Base-by-base conservation (phyloP, 148 eudicot genomes). In the Beta vulgaris region DNA sequence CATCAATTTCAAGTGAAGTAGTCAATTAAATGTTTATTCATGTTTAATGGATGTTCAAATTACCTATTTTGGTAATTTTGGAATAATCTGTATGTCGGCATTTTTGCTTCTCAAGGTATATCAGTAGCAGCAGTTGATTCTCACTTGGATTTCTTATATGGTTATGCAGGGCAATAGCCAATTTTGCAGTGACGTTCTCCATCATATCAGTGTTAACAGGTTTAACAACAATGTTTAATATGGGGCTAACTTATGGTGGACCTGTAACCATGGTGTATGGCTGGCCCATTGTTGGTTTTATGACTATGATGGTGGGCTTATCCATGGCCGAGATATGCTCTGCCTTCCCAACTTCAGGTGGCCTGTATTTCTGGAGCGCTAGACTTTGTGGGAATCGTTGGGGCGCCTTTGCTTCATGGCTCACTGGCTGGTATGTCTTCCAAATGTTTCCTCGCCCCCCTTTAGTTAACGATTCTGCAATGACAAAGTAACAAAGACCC, bases 261-360 rank as follows among this genome's bases (percentile, higher is more conserved):
- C 90, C 97, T 0, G 64, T 84, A n/a, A 86, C 89, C 0, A 88
- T 89, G 87, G 79, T 91, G 13, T 89, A 84, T 37, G 97, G 97
- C 1, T 89, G 90, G 90, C 93, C 91, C 48, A 75, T 89, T 25
- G 87, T 85, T 7, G 91, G 93, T 7, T 26, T 77, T 11, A 37
- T 89, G 77, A 88, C 93, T 0, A 73, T 89, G 81, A 11, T 82
- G 0, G 90, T 91, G 68, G 93, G 91, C 67, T 74, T 89, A 0
- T 87, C 97, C 9, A 80, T 91, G 97, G 88, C 93, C 10, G 97
- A 89, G 80, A 91, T 89, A 32, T 89, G 93, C 81, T 91, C 97
- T 2, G 91, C 97, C 11, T 91, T 79, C 73, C 97, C 97, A 6
- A 88, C 90, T 5, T 81, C 97, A 31, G 93, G 78, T 77, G 97